These are phyloP conservation scores for Euryodendron excelsum DNA, from an alignment of 148 eudicot species.

Conservation along the genomic window DNA sequence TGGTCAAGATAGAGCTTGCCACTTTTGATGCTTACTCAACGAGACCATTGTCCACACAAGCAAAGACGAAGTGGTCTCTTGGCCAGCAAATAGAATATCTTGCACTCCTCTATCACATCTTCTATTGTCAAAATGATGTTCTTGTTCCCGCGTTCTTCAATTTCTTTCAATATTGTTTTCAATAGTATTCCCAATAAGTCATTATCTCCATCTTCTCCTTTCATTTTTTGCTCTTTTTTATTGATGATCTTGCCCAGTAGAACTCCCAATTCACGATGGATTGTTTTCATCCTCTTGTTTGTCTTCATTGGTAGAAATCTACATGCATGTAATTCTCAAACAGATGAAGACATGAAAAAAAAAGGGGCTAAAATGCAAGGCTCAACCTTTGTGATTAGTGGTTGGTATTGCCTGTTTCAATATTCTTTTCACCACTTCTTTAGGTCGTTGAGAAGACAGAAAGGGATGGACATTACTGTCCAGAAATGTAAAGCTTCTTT, in stretches of 20 bases:
- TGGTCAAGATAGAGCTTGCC: neutral
- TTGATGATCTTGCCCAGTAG: conserved; percentile 16
- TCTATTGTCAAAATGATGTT: neutral
- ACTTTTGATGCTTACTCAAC: neutral
- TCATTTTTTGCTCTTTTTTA: conserved; percentile 6
- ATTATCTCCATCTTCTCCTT: neutral
- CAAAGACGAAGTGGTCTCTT: neutral
- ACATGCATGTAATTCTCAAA: neutral
- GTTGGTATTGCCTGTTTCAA: no score
- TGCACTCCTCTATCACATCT: conserved; percentile 14
- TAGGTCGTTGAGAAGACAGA: no score
- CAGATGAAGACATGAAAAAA: neutral
- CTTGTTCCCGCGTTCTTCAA: neutral
- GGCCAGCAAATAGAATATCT: neutral
- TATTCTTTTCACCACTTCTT: no score
- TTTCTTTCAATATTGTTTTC: conserved; percentile 5
- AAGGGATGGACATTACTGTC: no score
- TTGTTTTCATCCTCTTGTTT: conserved; percentile 26
- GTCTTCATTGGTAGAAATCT: conserved; percentile 37
- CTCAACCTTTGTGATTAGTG: no score
- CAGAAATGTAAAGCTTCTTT: no score
- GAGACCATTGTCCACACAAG: neutral
- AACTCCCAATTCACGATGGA: conserved; percentile 4
- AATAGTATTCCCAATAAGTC: conserved; percentile 10
- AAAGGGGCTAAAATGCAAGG: no score